Base-by-base conservation (phyloP, 2,329 filamentous ascomycete species). In the Chaetomiaceae sp. region DNA sequence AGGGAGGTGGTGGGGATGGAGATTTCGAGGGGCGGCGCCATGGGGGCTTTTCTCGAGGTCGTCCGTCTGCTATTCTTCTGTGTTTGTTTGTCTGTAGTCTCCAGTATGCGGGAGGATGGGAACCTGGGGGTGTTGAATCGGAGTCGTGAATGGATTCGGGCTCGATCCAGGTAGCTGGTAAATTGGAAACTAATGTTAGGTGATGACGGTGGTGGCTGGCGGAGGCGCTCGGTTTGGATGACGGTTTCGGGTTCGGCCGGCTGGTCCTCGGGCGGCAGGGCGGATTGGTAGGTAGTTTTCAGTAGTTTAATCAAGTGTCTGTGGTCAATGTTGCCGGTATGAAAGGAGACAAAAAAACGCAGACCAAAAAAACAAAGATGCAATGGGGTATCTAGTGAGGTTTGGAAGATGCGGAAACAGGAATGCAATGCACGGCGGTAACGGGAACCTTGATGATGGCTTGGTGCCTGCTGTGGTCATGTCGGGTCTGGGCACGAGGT, bases 1-100 rank as follows among this genome's bases (percentile, higher is more conserved):
- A 81, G 69, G 58, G 80, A 83, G 44, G 83, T 85, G n/a, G 80
- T 81, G 10, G 82, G 82, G 60, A 86, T 86, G 55, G 80, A 81
- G 65, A 87, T 84, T 66, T 86, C 82, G 65, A 80, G 76, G 34
- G 83, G 80, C 48, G 83, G 82, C 57, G 81, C 79, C 83, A 54
- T 54, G 23, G 16, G 13, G 23, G 16, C 16, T 42, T 4, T 34
- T n/a, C n/a, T n/a, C n/a, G n/a, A n/a, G n/a, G n/a, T n/a, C n/a
- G n/a, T n/a, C n/a, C n/a, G n/a, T n/a, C n/a, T 9, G 5, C 25
- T 27, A 5, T 27, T 27, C 9, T 27, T 27, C 9, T 27, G 5
- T 86, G 86, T 57, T 53, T 68, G 48, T 36, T 37, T 8, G 18
- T 25, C 8, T 23, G 18, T 40, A 7, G 14, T 2, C n/a, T 10